phyloP scores from a whole-genome alignment of 345 rosid species.

The Xanthoceras sorbifolium region DNA sequence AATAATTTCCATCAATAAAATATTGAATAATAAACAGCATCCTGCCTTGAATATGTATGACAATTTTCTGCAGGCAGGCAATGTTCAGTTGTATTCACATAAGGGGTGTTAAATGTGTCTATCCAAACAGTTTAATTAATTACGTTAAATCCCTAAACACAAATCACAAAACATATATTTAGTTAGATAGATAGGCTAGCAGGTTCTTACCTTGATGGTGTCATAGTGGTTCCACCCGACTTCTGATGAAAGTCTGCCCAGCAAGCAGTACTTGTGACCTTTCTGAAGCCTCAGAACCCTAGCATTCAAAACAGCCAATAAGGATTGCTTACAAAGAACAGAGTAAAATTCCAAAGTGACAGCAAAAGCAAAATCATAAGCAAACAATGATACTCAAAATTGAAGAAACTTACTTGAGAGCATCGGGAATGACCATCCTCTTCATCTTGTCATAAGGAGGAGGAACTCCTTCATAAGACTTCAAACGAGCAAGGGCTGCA shows the following conservation, averaged over 20 bases:
- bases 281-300: conserved; percentile 93
- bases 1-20: background rate
- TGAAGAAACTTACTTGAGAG: conserved; percentile 57
- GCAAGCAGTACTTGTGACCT: conserved; percentile 82
- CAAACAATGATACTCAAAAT: background rate
- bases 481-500: conserved; percentile 74
- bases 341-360: background rate
- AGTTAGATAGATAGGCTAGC: background rate
- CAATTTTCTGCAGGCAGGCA: background rate
- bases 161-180: background rate
- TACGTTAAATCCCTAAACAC: no score
- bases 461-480: conserved; percentile 77
- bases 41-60: background rate
- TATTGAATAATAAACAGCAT: background rate
- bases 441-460: conserved; percentile 80
- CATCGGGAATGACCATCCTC: conserved; percentile 94
- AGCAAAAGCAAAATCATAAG: background rate
- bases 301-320: background rate
- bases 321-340: background rate
- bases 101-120: no score
- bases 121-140: no score
- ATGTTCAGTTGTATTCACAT: background rate
- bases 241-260: conserved; percentile 79
- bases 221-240: conserved; percentile 94
- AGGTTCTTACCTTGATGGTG: conserved; percentile 61